phyloP scores from a whole-genome alignment of 495 filamentous ascomycete genomes.

The Talaromyces thailandensis region DNA sequence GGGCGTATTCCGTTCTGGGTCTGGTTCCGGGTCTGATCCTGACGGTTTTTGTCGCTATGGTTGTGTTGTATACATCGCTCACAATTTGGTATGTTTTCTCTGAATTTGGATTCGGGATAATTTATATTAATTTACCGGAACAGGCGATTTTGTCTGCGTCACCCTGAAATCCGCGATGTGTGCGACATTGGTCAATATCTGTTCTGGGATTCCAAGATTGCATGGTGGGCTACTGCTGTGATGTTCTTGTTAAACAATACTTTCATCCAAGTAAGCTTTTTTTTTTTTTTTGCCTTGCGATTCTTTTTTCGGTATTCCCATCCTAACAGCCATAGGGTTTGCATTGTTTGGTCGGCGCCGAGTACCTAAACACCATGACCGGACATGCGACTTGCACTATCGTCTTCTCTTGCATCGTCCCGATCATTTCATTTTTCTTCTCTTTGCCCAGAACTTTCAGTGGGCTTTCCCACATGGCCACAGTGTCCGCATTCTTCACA shows the following conservation, averaged over 20 bases:
- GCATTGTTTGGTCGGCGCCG: constrained; percentile 68
- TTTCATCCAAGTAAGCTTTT: constrained; percentile 55
- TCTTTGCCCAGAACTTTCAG: constrained; percentile 77
- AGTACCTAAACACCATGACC: constrained; percentile 81
- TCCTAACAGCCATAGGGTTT: constrained; percentile 43
- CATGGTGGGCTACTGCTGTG: constrained; percentile 73
- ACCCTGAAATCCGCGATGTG: constrained; percentile 81
- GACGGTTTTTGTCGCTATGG: constrained; percentile 61
- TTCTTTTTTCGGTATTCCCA: not conserved
- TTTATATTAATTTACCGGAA: not conserved
- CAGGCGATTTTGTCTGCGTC: constrained; percentile 76
- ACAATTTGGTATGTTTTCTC: constrained; percentile 54
- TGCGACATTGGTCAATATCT: constrained; percentile 87
- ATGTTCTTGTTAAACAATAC: constrained; percentile 93
- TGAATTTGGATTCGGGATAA: too few relatives aligned
- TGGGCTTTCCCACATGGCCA: constrained; percentile 66
- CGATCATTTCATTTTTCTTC: constrained; percentile 61
- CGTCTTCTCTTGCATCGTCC: constrained; percentile 59
- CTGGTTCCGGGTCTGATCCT: constrained; percentile 81
- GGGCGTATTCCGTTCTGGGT: constrained; percentile 77
- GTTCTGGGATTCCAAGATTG: constrained; percentile 69
- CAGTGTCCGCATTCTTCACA: constrained; percentile 70
- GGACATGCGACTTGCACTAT: constrained; percentile 59
- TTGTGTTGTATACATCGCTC: constrained; percentile 81
- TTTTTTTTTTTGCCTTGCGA: too few relatives aligned